A percentile compares a stretch with the other conserved stretches of the same genome.
phyloP scores from a whole-genome alignment of 108 stramenopile genomes.

The Epipyxis sp. region DNA sequence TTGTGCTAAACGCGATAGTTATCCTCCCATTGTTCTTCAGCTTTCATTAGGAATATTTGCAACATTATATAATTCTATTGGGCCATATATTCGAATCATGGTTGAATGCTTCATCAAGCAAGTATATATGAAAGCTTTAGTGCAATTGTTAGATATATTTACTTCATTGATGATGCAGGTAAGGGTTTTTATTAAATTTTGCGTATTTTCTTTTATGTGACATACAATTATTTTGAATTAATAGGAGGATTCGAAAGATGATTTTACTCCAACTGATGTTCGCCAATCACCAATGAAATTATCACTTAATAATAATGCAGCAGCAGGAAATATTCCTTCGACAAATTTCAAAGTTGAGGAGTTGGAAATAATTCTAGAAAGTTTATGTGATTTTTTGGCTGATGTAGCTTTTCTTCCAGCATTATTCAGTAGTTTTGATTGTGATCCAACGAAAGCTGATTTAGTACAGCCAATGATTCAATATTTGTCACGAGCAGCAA shows the following conservation, averaged over 20 bases:
- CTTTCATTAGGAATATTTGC: background rate
- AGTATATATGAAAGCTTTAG: background rate
- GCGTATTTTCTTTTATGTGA: background rate
- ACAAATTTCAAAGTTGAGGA: background rate
- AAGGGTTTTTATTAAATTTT: too few relatives aligned
- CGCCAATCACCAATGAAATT: background rate
- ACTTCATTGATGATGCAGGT: too few relatives aligned
- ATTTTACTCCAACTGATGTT: background rate
- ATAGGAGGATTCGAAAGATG: background rate
- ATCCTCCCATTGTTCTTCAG: background rate
- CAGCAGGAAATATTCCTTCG: background rate
- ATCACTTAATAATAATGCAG: background rate
- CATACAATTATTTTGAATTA: background rate
- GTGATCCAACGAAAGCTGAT: constrained; percentile 27
- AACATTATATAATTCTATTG: background rate
- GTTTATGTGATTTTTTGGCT: constrained; percentile 44
- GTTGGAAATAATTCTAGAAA: constrained; percentile 38
- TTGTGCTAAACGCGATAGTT: background rate
- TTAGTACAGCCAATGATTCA: constrained; percentile 24
- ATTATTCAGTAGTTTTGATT: constrained; percentile 47
- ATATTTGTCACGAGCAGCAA: background rate
- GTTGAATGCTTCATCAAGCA: background rate
- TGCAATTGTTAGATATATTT: background rate
- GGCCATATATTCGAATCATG: background rate
- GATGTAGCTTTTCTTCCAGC: constrained; percentile 38